Base-by-base conservation (phyloP, 192 early-diverging fungal genomes). In the Dissophora ornata region DNA sequence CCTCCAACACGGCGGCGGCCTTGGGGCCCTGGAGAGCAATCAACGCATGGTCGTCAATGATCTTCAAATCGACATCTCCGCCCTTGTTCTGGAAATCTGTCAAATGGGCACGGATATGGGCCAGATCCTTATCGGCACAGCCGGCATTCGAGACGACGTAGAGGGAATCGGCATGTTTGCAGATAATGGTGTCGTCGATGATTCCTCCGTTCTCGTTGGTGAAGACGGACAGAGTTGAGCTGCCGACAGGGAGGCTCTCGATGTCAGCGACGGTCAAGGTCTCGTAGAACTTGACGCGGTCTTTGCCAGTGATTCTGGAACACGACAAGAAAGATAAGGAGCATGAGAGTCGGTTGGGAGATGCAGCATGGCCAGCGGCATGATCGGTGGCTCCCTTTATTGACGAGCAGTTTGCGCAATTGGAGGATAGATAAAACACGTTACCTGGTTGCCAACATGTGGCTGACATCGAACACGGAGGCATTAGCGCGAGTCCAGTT, bases 121-220 rank as follows among this genome's bases (percentile, higher is more conserved):
- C 89, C 34, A 95, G 80, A 85, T 97, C 96, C 88, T 98, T 98
- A 64, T 96, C 96, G 36, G 97, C 96, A 71, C 97, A 97, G 9
- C 92, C 96, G 8, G 97, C 97, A 77, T 99, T 99, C 32, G 92
- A 93, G 10, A 99, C 97, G 13, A 99, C 90, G 63, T 97, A 97
- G 30, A 97, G 85, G 51, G 85, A 86, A 55, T 90, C 85, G 15
- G 87, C 73, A 25, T 94, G 89, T 79, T 95, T 93, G 82, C 95
- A 95, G 79, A 99, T 89, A 69, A 99, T 94, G 15, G 95, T 97
- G 75, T 99, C 97, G 68, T 99, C 97, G 69, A 98, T 96, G 59
- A 99, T 99, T 47, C 97, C 97, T 34, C 97, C 97, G 36, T 92
- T 84, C 65, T 94, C 93, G 84, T 97, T 99, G 44, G 96, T 98